phyloP scores from a whole-genome alignment of 2,329 filamentous ascomycete genomes.

The Sclerotinia minor region DNA sequence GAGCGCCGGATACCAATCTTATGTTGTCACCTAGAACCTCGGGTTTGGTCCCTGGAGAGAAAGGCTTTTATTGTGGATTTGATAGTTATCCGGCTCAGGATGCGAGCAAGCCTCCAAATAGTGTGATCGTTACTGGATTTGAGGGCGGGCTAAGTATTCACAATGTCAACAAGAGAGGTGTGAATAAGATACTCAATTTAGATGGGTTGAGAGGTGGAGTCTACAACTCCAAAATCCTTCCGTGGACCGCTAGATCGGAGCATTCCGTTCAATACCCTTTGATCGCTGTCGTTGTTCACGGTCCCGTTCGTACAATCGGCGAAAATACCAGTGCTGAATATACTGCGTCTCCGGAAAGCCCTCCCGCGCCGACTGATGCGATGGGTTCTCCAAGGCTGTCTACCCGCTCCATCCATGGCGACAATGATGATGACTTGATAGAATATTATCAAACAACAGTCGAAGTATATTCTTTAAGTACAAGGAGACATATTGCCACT shows the following conservation, averaged over 20 bases:
- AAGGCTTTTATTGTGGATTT: conserved; percentile 78
- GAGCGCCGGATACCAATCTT: conserved; percentile 70
- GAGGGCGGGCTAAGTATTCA: conserved; percentile 79
- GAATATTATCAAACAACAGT: conserved; percentile 81
- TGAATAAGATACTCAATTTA: conserved; percentile 68
- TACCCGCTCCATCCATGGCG: conserved; percentile 42
- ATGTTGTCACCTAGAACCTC: conserved; percentile 51
- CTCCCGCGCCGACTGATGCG: conserved; percentile 29
- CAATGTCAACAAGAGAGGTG: conserved; percentile 67
- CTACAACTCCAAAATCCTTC: conserved; percentile 77
- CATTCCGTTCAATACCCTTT: conserved; percentile 64
- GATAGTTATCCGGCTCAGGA: conserved; percentile 60
- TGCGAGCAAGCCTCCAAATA: conserved; percentile 48
- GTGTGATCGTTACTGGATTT: conserved; percentile 73
- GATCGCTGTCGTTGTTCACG: conserved; percentile 78
- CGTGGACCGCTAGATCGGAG: conserved; percentile 61
- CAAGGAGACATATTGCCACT: conserved; percentile 68
- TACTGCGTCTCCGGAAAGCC: conserved; percentile 30
- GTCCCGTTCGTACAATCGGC: conserved; percentile 56
- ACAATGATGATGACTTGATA: conserved; percentile 42
- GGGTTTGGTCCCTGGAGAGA: conserved; percentile 62
- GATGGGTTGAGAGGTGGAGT: conserved; percentile 79
- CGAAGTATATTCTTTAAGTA: conserved; percentile 82
- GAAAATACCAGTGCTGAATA: conserved; percentile 33
- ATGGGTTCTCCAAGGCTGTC: conserved; percentile 43